Evolutionary conservation across 176 grass and related monocot species (phyloP).

Genomic region (Hyparrhenia diplandra): DNA sequence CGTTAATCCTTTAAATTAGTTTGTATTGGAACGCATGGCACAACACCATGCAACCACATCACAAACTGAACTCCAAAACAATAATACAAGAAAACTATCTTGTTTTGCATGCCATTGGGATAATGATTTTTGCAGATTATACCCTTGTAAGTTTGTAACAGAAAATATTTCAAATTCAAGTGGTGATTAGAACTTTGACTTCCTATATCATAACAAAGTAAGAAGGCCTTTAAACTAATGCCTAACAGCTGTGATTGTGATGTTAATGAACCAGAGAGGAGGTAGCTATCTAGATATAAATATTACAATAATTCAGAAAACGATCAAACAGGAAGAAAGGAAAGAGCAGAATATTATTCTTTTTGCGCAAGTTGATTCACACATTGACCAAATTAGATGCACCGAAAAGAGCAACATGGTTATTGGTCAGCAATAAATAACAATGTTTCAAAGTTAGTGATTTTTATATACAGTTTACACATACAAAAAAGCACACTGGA

Average conservation of each 20-base stretch:
- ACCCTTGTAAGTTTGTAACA: background rate
- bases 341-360: background rate
- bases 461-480: constrained; percentile 2
- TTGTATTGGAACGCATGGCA: background rate
- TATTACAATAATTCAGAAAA: background rate
- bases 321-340: background rate
- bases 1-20: background rate
- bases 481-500: background rate
- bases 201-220: background rate
- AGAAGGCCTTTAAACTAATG: background rate
- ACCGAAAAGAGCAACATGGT: background rate
- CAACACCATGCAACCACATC: background rate
- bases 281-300: background rate
- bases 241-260: background rate
- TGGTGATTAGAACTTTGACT: background rate
- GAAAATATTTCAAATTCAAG: background rate
- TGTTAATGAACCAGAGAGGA: background rate
- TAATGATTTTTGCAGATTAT: background rate
- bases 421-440: background rate
- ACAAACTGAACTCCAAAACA: background rate
- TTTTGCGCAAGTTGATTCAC: background rate
- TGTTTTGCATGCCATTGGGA: background rate
- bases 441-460: background rate
- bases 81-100: background rate
- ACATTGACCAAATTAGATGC: background rate